Conservation (phyloP, 495 filamentous ascomycete species). For the Tuber brumale region DNA sequence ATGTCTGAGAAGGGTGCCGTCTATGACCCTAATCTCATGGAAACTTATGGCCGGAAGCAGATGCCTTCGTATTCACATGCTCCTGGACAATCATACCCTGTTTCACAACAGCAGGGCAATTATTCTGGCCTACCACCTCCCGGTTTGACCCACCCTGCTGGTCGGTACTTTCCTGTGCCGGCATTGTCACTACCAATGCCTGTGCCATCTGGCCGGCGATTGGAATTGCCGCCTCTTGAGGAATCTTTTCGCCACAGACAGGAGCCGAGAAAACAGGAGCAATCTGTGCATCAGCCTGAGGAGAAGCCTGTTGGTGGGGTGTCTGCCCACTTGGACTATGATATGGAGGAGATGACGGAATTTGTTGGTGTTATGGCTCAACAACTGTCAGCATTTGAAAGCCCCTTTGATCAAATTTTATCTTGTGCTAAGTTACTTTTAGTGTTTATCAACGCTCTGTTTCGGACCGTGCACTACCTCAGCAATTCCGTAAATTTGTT, state of each 20-base stretch:
- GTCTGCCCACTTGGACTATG: constrained; percentile 93
- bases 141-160: constrained; percentile 38
- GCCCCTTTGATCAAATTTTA: neutral
- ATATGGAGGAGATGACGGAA: constrained; percentile 96
- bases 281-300: constrained; percentile 28
- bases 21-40: constrained; percentile 27
- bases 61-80: constrained; percentile 20
- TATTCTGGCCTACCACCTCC: constrained; percentile 39
- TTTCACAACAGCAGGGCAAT: constrained; percentile 32
- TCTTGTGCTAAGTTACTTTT: constrained; percentile 59
- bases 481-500: constrained; percentile 90
- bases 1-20: constrained; percentile 33
- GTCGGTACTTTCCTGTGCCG: constrained; percentile 32
- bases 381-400: constrained; percentile 58
- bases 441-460: constrained; percentile 43
- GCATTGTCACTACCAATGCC: constrained; percentile 14
- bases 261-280: constrained; percentile 35
- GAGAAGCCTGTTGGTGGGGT: constrained; percentile 63
- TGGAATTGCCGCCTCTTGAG: constrained; percentile 36
- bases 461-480: constrained; percentile 49
- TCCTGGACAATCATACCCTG: constrained; percentile 27
- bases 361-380: constrained; percentile 93
- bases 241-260: constrained; percentile 33
- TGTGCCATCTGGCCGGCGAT: constrained; percentile 19
- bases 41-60: constrained; percentile 27